Percentiles rank a stretch among this genome's conserved stretches.
phyloP scores from a whole-genome alignment of 2,329 filamentous ascomycete genomes.

The Aspergillus spinulosporus region DNA sequence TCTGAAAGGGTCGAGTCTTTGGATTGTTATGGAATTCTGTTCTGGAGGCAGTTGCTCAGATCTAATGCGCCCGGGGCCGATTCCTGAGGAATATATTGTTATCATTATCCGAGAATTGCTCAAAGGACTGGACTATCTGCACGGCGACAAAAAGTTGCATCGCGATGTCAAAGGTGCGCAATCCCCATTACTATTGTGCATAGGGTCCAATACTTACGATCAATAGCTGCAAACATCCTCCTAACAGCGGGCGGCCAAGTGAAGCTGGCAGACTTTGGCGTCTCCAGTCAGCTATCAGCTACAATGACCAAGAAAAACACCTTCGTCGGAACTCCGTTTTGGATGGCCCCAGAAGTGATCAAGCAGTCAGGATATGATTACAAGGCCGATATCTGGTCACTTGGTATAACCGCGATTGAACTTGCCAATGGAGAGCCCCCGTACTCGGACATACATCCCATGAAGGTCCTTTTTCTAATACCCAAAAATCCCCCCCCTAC shows the following conservation, averaged over 20 bases:
- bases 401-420: constrained; percentile 92
- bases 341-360: constrained; percentile 99
- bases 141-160: constrained; percentile 93
- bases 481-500: constrained; percentile 88
- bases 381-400: constrained; percentile 96
- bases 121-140: constrained; percentile 86
- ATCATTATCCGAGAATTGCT: constrained; percentile 91
- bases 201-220: constrained; percentile 8
- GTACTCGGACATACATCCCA: constrained; percentile 94
- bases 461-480: constrained; percentile 97
- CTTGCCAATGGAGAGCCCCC: constrained; percentile 89
- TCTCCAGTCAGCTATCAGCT: constrained; percentile 91
- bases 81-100: constrained; percentile 93
- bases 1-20: constrained; percentile 90
- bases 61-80: constrained; percentile 87
- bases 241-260: constrained; percentile 89
- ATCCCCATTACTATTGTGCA: too few species aligned
- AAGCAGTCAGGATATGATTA: constrained; percentile 98
- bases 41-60: constrained; percentile 95
- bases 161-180: constrained; percentile 84
- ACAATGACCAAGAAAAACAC: constrained; percentile 99
- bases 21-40: constrained; percentile 99
- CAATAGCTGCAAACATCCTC: constrained; percentile 82
- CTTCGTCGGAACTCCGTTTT: constrained; percentile 96
- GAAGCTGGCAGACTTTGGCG: constrained; percentile 95